These are phyloP conservation scores for Xylariaceae sp. DNA, from an alignment of 2,329 filamentous ascomycete species.

Conservation along the genomic window DNA sequence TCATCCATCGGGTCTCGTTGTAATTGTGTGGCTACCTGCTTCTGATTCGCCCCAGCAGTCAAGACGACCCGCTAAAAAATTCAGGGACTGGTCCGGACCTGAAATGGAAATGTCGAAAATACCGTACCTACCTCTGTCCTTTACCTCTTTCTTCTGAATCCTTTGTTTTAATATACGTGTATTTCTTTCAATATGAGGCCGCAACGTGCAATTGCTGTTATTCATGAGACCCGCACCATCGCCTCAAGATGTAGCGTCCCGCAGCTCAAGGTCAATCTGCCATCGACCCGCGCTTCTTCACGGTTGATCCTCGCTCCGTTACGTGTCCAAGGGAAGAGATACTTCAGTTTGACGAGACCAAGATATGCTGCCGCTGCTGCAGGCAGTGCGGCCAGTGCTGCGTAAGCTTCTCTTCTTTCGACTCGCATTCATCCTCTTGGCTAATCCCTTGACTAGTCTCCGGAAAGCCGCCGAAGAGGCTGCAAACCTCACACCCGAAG, in stretches of 20 bases:
- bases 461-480: constrained; percentile 51
- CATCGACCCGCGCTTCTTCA: constrained; percentile 25
- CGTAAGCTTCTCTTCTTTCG: constrained; percentile 29
- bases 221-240: constrained; percentile 36
- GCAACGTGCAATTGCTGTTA: constrained; percentile 35
- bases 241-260: constrained; percentile 31
- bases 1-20: no score
- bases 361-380: constrained; percentile 31
- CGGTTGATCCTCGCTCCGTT: constrained; percentile 31
- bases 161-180: constrained; percentile 5
- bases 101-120: constrained; percentile 13
- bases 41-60: no score
- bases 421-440: neutral
- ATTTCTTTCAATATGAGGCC: constrained; percentile 36
- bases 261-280: constrained; percentile 32
- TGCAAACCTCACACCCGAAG: constrained; percentile 51
- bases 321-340: constrained; percentile 33
- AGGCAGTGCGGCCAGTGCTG: constrained; percentile 37
- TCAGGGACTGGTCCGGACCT: constrained; percentile 10
- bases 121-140: constrained; percentile 20
- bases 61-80: constrained; percentile 20
- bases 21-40: no score
- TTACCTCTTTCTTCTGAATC: constrained; percentile 15
- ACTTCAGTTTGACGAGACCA: constrained; percentile 37
- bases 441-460: constrained; percentile 32